phyloP scores from a whole-genome alignment of 345 rosid genomes.

The Brassica nigra region DNA sequence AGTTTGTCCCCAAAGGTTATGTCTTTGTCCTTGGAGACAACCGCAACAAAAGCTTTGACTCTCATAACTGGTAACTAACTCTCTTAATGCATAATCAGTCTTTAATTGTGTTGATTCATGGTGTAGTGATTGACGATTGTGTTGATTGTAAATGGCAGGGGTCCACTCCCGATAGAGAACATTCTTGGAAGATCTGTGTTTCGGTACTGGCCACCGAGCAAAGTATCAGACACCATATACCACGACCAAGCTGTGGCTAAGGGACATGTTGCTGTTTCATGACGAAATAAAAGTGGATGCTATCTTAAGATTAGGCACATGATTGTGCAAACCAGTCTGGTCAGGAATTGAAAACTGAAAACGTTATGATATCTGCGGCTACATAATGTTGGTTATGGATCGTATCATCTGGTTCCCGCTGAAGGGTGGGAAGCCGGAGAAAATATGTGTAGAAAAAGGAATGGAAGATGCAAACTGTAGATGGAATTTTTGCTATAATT shows the following conservation, averaged over 20 bases:
- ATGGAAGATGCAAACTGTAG: conserved; percentile 14
- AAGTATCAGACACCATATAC: conserved; percentile 64
- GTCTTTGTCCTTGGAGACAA: conserved; percentile 94
- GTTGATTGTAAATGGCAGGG: conserved; percentile 50
- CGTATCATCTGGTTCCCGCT: conserved; percentile 20
- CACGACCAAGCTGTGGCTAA: conserved; percentile 40
- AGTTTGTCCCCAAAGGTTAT: conserved; percentile 79
- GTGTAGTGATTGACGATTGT: not conserved
- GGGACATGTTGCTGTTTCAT: conserved; percentile 53
- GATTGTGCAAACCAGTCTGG: conserved; percentile 33
- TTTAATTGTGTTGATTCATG: conserved; percentile 1
- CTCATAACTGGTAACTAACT: conserved; percentile 74
- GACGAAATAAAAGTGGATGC: conserved; percentile 35
- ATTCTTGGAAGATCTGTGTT: conserved; percentile 73
- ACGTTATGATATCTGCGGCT: conserved; percentile 17
- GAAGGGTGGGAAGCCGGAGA: conserved; percentile 17
- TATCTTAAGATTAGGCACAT: conserved; percentile 33
- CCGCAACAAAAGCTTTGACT: conserved; percentile 87
- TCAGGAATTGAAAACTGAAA: conserved; percentile 20
- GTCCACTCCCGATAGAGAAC: conserved; percentile 73
- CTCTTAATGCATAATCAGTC: not conserved
- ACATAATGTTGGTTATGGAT: conserved; percentile 11
- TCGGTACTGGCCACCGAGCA: conserved; percentile 80
- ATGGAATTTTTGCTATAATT: not conserved
- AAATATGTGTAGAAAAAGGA: conserved; percentile 10